Evolutionary conservation across 2,329 filamentous ascomycete species (phyloP), one percentile per base, ranked within the genome.

Genomic region (Mycosphaerella arachidis): DNA sequence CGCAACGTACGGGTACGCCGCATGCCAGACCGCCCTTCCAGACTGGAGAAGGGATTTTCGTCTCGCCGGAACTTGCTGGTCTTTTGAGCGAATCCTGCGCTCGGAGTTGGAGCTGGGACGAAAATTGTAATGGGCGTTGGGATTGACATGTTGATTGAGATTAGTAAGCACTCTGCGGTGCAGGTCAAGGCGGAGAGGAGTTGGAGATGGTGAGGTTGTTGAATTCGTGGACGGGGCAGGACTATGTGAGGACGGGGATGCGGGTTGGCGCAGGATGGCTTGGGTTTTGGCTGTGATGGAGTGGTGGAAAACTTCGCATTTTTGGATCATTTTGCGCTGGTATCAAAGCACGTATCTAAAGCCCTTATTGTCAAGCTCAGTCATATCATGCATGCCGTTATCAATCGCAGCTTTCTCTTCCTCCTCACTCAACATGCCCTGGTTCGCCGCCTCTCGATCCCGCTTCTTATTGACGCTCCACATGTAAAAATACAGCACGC

Each of bases 401-500:
- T 84, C 81, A 35, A 84, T 77, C 0, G 80, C 82, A 45, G 79
- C 77, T 52, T 74, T 77, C 65, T 82, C 81, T 48, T 80, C 76
- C 33, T 79, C 77, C 4, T 75, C 73, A 20, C 65, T 66, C 7
- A 68, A 61, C 27, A 64, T 57, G 3, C 73, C 73, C 40, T 68
- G 68, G 20, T 64, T 59, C 1, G 69, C 73, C 4, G 75, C 78
- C 48, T 79, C 78, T 0, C 76, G 70, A 68, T 86, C 83, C 27
- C 83, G 72, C 60, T 77, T 78, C 70, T 81, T 82, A 69, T 85
- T 86, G 13, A 76, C 76, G 1, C 72, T 67, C 65, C 74, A 82
- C 82, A 85, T 85, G 64, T 84, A 85, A 1, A 80, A 62, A 61
- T 83, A 84, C 2, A 86, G 66, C 0, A 81, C 72, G 0, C 80